Percentiles rank a stretch among this genome's conserved stretches.
phyloP scores from a whole-genome alignment of 2,329 filamentous ascomycete species.

The Pseudogymnoascus sp. region DNA sequence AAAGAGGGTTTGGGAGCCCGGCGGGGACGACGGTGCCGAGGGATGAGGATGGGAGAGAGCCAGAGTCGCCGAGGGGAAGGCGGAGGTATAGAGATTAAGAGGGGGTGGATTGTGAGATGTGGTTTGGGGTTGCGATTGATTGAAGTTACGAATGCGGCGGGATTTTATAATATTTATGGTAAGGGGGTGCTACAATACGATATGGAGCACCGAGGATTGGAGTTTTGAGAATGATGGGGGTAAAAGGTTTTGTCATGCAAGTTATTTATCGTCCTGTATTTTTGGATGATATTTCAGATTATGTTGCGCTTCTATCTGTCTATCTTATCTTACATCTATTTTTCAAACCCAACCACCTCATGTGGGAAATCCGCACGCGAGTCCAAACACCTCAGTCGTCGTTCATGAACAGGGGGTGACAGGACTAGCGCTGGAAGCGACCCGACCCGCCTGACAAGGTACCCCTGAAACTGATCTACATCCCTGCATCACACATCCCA shows the following conservation, averaged over 20 bases:
- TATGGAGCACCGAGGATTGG: neutral
- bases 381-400: neutral
- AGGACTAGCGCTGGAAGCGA: neutral
- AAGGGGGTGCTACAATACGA: no score
- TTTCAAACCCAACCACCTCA: neutral
- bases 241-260: neutral
- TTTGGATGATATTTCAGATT: neutral
- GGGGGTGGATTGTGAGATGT: neutral
- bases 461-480: neutral
- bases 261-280: neutral
- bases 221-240: neutral
- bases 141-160: neutral
- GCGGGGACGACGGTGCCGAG: neutral
- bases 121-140: neutral
- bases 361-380: neutral
- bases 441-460: neutral
- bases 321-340: neutral
- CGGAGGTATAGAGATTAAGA: neutral
- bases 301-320: neutral
- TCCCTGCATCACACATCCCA: neutral
- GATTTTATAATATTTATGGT: neutral
- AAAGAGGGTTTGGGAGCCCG: neutral
- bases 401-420: neutral
- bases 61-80: neutral
- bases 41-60: neutral